phyloP scores from a whole-genome alignment of 2,329 filamentous ascomycete genomes.

The Trichophyton equinum region DNA sequence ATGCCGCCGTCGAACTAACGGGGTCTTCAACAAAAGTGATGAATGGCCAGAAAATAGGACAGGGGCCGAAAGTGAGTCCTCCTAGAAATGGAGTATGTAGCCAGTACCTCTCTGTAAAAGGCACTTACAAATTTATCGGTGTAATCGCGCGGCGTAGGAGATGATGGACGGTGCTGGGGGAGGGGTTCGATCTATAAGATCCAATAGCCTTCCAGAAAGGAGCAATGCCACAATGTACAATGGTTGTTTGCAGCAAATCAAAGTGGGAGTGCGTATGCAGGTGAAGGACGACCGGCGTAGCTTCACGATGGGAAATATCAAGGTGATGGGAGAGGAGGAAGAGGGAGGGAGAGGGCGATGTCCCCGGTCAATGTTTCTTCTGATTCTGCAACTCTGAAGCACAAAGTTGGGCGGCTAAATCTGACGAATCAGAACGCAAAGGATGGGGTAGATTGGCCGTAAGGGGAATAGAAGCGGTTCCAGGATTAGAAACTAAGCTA shows the following conservation, averaged over 20 bases:
- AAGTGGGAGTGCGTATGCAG: neutral
- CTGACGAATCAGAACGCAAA: conserved; percentile 5
- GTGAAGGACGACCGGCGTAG: neutral
- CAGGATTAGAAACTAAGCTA: conserved; percentile 13
- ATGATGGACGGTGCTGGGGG: neutral
- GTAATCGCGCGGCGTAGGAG: neutral
- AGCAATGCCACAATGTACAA: neutral
- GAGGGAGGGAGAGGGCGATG: neutral
- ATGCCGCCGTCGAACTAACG: neutral
- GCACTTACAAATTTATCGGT: neutral
- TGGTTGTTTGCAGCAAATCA: neutral
- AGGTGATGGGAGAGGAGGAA: neutral
- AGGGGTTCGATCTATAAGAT: neutral
- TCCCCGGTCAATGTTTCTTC: neutral
- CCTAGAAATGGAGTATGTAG: neutral
- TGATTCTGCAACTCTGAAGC: neutral
- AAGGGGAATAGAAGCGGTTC: conserved; percentile 1
- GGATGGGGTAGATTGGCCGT: neutral
- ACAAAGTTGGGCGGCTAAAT: conserved; percentile 11
- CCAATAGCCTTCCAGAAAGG: neutral
- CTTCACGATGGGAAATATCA: neutral
- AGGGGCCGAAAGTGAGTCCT: neutral
- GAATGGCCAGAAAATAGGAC: neutral
- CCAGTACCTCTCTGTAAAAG: neutral
- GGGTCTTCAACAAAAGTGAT: neutral